Evolutionary conservation across 106 monocot species (phyloP), one percentile per base, ranked within the genome.

Genomic region (Xerophyta viscosa): DNA sequence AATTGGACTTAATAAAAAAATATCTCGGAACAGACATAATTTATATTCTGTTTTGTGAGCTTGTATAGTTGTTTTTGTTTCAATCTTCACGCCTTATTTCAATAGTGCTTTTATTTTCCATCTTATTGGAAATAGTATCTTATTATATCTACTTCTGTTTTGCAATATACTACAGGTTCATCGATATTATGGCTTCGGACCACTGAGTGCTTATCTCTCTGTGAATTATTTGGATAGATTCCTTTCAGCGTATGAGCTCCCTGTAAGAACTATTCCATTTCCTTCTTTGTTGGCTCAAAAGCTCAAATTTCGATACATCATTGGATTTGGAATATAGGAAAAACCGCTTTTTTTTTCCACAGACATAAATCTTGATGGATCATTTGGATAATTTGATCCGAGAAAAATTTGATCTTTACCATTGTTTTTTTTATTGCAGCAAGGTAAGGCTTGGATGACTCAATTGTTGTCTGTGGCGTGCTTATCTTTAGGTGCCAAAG

Each of bases 191-290:
- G 62, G 54, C 21, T 91, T 91, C 69, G 81, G 84, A 37, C 90
- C 90, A 37, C 43, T 81, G 27, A 80, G 84, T 57, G 68, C 68
- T 27, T 84, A 71, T 48, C 31, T 91, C 39, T 58, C 90, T 54
- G 71, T 91, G 42, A 91, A 91, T 62, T 91, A 81, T 58, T 60
- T 91, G 71, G 90, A 91, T 42, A 59, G 90, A 41, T 91, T 91
- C 36, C 81, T 91, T 62, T 84, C 90, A 20, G 47, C 41, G 17
- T 85, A 91, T 45, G 74, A 77, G 24, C 80, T 91, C 20, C 90
- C 90, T 37, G 90, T 91, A 81, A 83, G 88, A 23, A 41, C 37
- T 45, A 8, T 54, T 17, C 0, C 6, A 44, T 44, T 44, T 14
- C 15, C 6, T 3, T 44, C 8, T 44, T 44, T 44, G 9, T 44